These are phyloP conservation scores for Quillaja saponaria DNA, from an alignment of 306 rosid genomes.

Conservation along the genomic window DNA sequence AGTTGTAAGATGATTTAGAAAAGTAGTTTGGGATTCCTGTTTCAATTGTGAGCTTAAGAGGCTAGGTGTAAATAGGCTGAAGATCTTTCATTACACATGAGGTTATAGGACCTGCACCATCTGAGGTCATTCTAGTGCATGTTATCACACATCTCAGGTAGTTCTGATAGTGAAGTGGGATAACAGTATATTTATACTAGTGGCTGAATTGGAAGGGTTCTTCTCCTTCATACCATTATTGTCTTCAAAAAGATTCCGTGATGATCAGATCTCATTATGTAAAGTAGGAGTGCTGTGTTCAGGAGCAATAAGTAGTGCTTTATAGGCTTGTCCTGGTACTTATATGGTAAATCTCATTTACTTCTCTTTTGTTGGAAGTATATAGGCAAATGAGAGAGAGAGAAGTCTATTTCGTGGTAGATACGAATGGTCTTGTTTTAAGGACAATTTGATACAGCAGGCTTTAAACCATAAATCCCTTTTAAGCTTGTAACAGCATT, in stretches of 20 bases:
- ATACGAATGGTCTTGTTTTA: background rate
- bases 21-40: too few relatives aligned
- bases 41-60: conserved; percentile 2
- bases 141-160: background rate
- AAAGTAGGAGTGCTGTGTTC: background rate
- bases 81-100: too few relatives aligned
- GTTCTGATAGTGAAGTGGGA: background rate
- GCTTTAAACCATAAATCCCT: background rate
- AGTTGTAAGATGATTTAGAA: too few relatives aligned
- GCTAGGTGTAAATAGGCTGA: too few relatives aligned
- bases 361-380: background rate
- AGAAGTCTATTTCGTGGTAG: background rate
- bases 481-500: conserved; percentile 10
- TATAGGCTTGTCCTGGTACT: background rate
- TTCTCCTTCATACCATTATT: too few relatives aligned
- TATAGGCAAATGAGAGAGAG: background rate
- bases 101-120: too few relatives aligned
- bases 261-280: too few relatives aligned
- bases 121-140: background rate
- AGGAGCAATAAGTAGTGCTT: background rate
- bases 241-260: too few relatives aligned
- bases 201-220: too few relatives aligned
- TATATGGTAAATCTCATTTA: background rate
- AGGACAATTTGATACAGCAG: background rate
- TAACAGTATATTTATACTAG: too few relatives aligned